Conservation (phyloP, 2,329 filamentous ascomycete genomes). For the Penicillium sp. region DNA sequence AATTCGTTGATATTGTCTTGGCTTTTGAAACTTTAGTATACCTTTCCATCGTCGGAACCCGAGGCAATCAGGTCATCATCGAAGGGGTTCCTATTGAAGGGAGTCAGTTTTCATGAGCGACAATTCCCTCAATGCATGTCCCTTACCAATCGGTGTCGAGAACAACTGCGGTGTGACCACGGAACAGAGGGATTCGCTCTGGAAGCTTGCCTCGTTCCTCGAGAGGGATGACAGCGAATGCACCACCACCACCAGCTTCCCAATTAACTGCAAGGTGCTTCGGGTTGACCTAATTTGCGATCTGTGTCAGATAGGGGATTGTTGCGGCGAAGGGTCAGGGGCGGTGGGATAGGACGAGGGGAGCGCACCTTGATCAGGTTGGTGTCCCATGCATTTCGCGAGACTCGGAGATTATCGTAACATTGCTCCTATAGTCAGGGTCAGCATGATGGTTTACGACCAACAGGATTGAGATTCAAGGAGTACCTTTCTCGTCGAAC, state of each 20-base stretch:
- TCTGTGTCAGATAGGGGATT: constrained; percentile 23
- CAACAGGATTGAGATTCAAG: background rate
- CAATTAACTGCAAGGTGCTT: constrained; percentile 97
- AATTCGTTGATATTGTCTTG: constrained; percentile 8
- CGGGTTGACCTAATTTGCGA: constrained; percentile 73
- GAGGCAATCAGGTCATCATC: constrained; percentile 92
- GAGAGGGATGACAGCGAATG: constrained; percentile 93
- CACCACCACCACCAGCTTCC: constrained; percentile 93
- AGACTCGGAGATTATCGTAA: constrained; percentile 97
- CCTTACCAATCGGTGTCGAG: constrained; percentile 93
- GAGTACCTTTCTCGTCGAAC: constrained; percentile 78
- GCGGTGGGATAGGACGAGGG: constrained; percentile 24
- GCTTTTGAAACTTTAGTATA: constrained; percentile 26
- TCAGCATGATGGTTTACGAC: constrained; percentile 7
- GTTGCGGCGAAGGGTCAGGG: constrained; percentile 27
- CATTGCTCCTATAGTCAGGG: constrained; percentile 71
- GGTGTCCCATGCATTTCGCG: constrained; percentile 98
- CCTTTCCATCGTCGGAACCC: constrained; percentile 92
- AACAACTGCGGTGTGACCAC: constrained; percentile 92
- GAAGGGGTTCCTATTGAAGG: constrained; percentile 76
- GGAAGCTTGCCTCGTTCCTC: constrained; percentile 87
- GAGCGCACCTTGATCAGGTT: constrained; percentile 88
- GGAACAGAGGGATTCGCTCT: constrained; percentile 90
- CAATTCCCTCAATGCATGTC: background rate
- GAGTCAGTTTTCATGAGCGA: background rate